phyloP scores from a whole-genome alignment of 1,284 basidiomycete species.

The Ustilago tritici region DNA sequence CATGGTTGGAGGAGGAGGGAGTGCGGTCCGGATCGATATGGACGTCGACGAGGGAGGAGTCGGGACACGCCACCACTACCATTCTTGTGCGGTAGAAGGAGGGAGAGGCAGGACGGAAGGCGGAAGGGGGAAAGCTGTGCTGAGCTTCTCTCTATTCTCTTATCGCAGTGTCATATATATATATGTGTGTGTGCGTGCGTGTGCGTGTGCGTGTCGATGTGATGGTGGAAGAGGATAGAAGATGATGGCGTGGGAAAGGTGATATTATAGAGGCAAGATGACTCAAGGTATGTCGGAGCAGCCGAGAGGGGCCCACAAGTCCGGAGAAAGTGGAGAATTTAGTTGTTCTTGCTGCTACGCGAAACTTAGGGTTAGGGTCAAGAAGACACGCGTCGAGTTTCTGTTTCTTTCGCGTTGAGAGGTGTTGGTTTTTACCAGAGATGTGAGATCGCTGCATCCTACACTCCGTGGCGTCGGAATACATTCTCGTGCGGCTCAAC shows the following conservation, averaged over 20 bases:
- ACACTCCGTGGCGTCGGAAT: not conserved
- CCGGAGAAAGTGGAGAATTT: not conserved
- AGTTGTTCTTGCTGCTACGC: not conserved
- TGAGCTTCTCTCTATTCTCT: not conserved
- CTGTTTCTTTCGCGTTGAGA: slow-evolving; percentile 36
- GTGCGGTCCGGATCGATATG: slow-evolving; percentile 33
- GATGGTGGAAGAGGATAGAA: slow-evolving; percentile 2
- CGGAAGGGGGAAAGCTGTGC: not conserved
- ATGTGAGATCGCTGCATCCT: not conserved
- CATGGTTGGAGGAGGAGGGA: slow-evolving; percentile 29
- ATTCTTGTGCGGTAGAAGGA: slow-evolving; percentile 9
- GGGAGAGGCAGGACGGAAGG: not conserved
- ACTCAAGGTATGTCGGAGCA: slow-evolving; percentile 1
- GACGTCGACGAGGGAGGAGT: slow-evolving; percentile 37
- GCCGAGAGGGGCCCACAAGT: not conserved
- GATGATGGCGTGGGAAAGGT: slow-evolving; percentile 2
- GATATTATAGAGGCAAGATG: not conserved
- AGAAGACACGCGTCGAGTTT: slow-evolving; percentile 30
- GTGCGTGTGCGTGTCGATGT: not conserved
- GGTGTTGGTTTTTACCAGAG: not conserved
- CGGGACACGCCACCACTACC: slow-evolving; percentile 47
- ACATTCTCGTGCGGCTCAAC: slow-evolving; percentile 22
- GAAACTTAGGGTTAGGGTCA: slow-evolving; percentile 3
- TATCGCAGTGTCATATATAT: too few species aligned
- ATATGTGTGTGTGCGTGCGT: not conserved